Evolutionary conservation across 1,139 yeast genomes (phyloP), one percentile per base, ranked within the genome.

Genomic region (Dujonia santamariae): DNA sequence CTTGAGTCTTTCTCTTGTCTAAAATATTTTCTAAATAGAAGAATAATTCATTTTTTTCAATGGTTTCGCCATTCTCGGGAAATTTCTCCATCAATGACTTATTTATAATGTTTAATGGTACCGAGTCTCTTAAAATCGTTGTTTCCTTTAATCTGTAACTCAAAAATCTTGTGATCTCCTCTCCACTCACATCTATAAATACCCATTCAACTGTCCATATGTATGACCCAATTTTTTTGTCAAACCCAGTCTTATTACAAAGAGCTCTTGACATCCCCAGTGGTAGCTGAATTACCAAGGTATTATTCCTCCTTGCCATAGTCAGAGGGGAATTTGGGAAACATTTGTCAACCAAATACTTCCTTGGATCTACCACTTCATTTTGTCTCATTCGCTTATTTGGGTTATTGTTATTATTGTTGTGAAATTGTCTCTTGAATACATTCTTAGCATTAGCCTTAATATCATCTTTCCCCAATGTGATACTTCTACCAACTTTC

Each of bases 131-230:
- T 15, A 74, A 37, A 0, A 42, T 26, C 7, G 51, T 39, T n/a
- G 42, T 44, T 36, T 75, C 80, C 38, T 66, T 71, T 15, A 74
- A 53, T 35, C 76, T 54, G 41, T 67, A 76, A 41, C 77, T 72
- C 23, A 71, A 40, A 43, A 72, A 68, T 7, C 59, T 53, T 8
- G 55, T 45, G 19, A 47, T 31, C 24, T 51, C 51, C 5, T 38
- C 36, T 0, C 56, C 59, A 3, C 47, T 43, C 3, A 42, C 48
- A 22, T 63, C 59, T n/a, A 72, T 48, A 7, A 77, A 47, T 0
- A 74, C 54, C 85, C 88, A 82, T 52, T 88, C 95, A 0, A 87
- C 56, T 0, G 96, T 82, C 96, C 97, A 88, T 15, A 74, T 73
- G 53, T 75, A 82, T 19, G 74, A 57, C 30, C 78, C 75, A 44